A percentile compares a stretch with the other conserved stretches of the same genome.
phyloP scores from a whole-genome alignment of 2,329 filamentous ascomycete species.

The Aphanocladium album region DNA sequence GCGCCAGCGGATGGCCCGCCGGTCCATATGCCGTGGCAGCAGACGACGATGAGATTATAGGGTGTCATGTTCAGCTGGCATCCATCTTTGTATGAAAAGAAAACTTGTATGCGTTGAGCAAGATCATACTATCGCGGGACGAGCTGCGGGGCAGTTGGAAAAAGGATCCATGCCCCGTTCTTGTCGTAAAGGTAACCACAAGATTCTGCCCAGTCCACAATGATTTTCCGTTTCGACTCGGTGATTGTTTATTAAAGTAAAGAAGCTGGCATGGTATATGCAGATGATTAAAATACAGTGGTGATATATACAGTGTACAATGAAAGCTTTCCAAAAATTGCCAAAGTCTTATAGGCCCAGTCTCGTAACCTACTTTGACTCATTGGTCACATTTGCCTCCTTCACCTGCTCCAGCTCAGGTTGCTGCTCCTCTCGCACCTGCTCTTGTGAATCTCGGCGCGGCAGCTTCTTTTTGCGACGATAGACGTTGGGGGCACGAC shows the following conservation, averaged over 20 bases:
- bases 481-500: slow-evolving; percentile 11
- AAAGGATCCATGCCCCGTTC: no score
- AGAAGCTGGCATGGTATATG: not conserved
- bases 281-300: not conserved
- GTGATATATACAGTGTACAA: slow-evolving; percentile 6
- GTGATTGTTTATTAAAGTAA: no score
- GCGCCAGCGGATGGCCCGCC: slow-evolving; percentile 49
- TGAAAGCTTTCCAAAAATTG: not conserved
- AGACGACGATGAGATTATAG: slow-evolving; percentile 67
- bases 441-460: slow-evolving; percentile 5
- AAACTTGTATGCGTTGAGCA: not conserved
- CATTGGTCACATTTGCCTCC: not conserved
- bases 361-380: not conserved
- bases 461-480: not conserved
- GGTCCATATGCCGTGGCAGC: slow-evolving; percentile 76
- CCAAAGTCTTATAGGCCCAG: not conserved
- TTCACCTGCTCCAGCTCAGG: not conserved
- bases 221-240: no score
- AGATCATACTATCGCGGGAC: no score
- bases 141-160: not conserved
- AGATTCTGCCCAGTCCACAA: no score
- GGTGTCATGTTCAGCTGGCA: slow-evolving; percentile 17
- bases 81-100: no score
- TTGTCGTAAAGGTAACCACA: no score
- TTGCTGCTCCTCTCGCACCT: not conserved